A percentile compares a stretch with the other conserved stretches of the same genome.
These are phyloP conservation scores for Cyclotella cryptica DNA, from an alignment of 108 stramenopile genomes.

Conservation along the genomic window DNA sequence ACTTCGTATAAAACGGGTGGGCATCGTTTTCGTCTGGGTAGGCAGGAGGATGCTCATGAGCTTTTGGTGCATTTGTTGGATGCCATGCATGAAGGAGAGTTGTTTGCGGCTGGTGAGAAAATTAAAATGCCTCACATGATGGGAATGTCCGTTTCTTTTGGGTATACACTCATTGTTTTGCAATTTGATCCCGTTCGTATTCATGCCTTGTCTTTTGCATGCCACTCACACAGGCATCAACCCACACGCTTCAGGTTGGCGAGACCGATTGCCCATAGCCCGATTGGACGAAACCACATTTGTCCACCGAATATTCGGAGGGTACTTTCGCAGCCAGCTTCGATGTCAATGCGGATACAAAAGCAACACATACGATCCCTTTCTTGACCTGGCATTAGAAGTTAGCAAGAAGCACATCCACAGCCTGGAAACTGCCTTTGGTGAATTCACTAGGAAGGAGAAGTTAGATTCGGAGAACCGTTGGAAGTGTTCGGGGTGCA, in stretches of 20 bases:
- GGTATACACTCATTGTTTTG: neutral
- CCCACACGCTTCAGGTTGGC: slow-evolving; percentile 72
- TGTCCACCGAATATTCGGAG: slow-evolving; percentile 93
- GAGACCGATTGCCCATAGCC: slow-evolving; percentile 76
- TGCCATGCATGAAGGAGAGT: slow-evolving; percentile 87
- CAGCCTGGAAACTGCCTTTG: slow-evolving; percentile 73
- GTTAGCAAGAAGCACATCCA: slow-evolving; percentile 77
- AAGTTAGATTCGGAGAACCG: slow-evolving; percentile 86
- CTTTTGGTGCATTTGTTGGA: slow-evolving; percentile 94
- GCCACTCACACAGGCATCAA: slow-evolving; percentile 55
- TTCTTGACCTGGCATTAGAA: slow-evolving; percentile 94
- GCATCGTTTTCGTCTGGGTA: slow-evolving; percentile 88
- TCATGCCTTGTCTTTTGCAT: neutral
- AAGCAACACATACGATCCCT: slow-evolving; percentile 95
- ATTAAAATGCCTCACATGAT: neutral
- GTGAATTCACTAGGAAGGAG: slow-evolving; percentile 85
- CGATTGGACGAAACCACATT: slow-evolving; percentile 93
- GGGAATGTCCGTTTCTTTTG: no score
- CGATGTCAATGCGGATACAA: slow-evolving; percentile 86
- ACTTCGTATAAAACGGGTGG: slow-evolving; percentile 67
- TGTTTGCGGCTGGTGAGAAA: slow-evolving; percentile 66
- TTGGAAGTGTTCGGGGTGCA: slow-evolving; percentile 93
- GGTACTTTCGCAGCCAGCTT: slow-evolving; percentile 90
- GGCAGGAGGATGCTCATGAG: slow-evolving; percentile 99
- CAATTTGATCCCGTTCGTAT: neutral